Evolutionary conservation across 345 rosid genomes (phyloP).

Genomic region (Alliaria petiolata): DNA sequence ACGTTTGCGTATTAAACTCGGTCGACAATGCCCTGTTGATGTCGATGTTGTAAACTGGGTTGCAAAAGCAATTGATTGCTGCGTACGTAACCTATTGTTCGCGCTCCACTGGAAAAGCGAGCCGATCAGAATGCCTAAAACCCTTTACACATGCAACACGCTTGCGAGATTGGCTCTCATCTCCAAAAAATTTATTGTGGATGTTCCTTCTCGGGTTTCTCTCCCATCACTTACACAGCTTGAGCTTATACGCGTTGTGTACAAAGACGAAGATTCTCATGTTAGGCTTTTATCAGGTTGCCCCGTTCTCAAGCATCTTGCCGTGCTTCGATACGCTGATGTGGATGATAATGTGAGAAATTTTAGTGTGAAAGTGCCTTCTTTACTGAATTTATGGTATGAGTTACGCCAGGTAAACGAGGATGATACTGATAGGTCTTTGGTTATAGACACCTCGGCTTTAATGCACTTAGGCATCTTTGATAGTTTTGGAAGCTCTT

Average conservation of each 20-base stretch:
- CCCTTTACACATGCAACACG: neutral
- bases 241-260: neutral
- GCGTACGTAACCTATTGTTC: neutral
- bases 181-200: neutral
- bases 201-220: neutral
- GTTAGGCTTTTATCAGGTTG: constrained; percentile 1
- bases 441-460: neutral
- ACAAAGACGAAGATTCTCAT: neutral
- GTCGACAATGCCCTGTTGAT: neutral
- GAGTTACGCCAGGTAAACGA: too few species aligned
- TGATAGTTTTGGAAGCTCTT: too few species aligned
- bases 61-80: neutral
- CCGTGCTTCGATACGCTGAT: neutral
- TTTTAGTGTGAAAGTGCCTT: neutral
- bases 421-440: neutral
- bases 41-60: neutral
- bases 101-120: neutral
- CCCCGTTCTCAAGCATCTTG: neutral
- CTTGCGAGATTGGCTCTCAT: neutral
- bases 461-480: neutral
- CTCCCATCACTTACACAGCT: neutral
- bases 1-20: neutral
- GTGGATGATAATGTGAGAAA: neutral
- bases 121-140: neutral
- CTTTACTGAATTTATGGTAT: neutral